Evolutionary conservation across 2,329 filamentous ascomycete genomes (phyloP), one percentile per base, ranked within the genome.

Genomic region (Cytospora leucostoma): DNA sequence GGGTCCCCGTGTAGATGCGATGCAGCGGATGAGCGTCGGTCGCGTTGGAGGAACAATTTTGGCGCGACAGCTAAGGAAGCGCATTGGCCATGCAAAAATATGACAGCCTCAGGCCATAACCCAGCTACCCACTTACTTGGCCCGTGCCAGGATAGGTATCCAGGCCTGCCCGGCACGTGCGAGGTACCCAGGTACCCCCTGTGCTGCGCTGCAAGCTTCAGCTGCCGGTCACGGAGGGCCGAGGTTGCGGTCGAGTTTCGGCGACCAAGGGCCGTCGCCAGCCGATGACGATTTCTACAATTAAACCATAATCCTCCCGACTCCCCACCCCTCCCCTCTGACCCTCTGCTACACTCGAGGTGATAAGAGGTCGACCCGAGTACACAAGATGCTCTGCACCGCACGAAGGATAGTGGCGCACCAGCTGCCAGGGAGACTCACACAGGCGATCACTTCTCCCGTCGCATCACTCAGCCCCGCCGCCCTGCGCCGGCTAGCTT

Each of bases 401-500:
- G 61, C 64, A 56, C 64, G 63, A 56, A 64, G 66, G 55, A 37
- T 40, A 49, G 56, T 60, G 61, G 49, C 60, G 34, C 66, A 56
- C 19, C 64, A 67, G 37, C 47, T 65, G 65, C 66, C 58, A 38
- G 54, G 57, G 27, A 49, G 47, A 55, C 57, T 61, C 19, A 35
- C 63, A 40, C 65, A 64, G 37, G 65, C 68, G 57, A 65, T 71
- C 56, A 34, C 58, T 5, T 70, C 70, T 27, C 73, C 72, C 67
- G 69, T 74, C 56, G 72, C 67, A 56, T 68, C 74, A 65, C 72
- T 71, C 65, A 73, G 78, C 75, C 73, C 78, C 74, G 86, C 86
- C 63, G 81, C 84, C 66, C 78, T 89, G 68, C 82, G 83, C 70
- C 85, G 90, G 71, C 81, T 96, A 66, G 83, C 96, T 64, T 97